Conservation (phyloP, 495 filamentous ascomycete genomes). For the Talaromyces wortmannii region DNA sequence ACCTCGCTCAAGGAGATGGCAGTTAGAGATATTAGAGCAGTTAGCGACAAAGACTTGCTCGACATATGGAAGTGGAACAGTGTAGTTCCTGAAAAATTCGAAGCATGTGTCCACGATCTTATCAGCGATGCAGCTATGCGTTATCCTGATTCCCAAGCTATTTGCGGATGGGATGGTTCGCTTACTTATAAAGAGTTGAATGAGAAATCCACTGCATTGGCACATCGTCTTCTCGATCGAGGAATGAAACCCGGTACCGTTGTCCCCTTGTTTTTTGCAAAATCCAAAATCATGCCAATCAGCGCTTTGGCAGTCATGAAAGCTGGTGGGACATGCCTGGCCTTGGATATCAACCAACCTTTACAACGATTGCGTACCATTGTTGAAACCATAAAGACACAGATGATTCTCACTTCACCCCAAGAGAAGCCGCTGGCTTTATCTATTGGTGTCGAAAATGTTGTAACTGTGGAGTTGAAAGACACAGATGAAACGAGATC, state of each 20-base stretch:
- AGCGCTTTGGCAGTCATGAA: conserved; percentile 37
- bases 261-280: conserved; percentile 8
- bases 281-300: conserved; percentile 7
- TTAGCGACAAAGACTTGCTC: conserved; percentile 4
- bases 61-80: not conserved
- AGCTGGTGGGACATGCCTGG: conserved; percentile 33
- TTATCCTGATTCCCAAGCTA: conserved; percentile 27
- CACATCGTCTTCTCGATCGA: conserved; percentile 18
- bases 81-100: not conserved
- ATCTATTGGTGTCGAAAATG: too few relatives aligned
- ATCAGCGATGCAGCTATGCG: not conserved
- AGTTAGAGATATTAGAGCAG: too few relatives aligned
- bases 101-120: not conserved
- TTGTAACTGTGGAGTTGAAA: too few relatives aligned
- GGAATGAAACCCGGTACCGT: conserved; percentile 13
- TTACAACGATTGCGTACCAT: conserved; percentile 18
- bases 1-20: too few relatives aligned
- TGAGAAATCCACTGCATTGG: conserved; percentile 19
- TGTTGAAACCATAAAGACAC: not conserved
- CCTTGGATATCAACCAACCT: conserved; percentile 32
- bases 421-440: too few relatives aligned
- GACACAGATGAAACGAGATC: too few relatives aligned
- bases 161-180: conserved; percentile 38
- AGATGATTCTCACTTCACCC: not conserved
- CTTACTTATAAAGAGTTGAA: conserved; percentile 35